A percentile compares a stretch with the other conserved stretches of the same genome.
These are phyloP conservation scores for Penicillium sp. DNA, from an alignment of 2,329 filamentous ascomycete species.

Conservation along the genomic window DNA sequence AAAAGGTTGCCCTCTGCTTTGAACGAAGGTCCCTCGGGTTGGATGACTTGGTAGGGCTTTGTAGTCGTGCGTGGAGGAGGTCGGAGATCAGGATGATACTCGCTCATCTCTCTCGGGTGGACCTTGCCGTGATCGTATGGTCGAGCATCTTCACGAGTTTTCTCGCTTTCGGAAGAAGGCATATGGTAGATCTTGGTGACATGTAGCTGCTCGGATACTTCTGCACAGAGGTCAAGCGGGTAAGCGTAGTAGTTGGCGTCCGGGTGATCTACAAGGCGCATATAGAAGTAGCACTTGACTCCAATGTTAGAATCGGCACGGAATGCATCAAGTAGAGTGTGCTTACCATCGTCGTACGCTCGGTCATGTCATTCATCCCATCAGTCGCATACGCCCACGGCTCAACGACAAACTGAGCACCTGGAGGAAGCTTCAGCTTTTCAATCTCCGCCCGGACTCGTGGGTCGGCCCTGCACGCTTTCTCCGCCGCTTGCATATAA, in stretches of 20 bases:
- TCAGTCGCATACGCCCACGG: constrained; percentile 55
- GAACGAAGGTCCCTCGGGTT: constrained; percentile 39
- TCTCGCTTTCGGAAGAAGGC: constrained; percentile 42
- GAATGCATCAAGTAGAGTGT: background rate
- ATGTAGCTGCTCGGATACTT: constrained; percentile 51
- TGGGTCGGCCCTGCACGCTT: constrained; percentile 46
- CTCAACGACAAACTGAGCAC: constrained; percentile 50
- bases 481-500: constrained; percentile 51
- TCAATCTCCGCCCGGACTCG: constrained; percentile 43
- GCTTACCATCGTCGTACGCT: constrained; percentile 51
- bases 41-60: constrained; percentile 38
- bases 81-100: constrained; percentile 37
- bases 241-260: constrained; percentile 60
- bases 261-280: constrained; percentile 40
- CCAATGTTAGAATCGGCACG: background rate
- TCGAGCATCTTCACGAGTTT: constrained; percentile 36
- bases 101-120: constrained; percentile 22
- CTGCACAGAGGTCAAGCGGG: constrained; percentile 54
- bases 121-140: constrained; percentile 46
- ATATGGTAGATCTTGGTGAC: constrained; percentile 53
- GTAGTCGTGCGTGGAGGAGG: constrained; percentile 32
- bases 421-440: constrained; percentile 45
- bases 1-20: constrained; percentile 29
- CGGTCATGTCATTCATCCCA: constrained; percentile 50
- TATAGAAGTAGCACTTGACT: constrained; percentile 37